Conservation (phyloP, 345 rosid genomes). For the Rhodamnia argentea region DNA sequence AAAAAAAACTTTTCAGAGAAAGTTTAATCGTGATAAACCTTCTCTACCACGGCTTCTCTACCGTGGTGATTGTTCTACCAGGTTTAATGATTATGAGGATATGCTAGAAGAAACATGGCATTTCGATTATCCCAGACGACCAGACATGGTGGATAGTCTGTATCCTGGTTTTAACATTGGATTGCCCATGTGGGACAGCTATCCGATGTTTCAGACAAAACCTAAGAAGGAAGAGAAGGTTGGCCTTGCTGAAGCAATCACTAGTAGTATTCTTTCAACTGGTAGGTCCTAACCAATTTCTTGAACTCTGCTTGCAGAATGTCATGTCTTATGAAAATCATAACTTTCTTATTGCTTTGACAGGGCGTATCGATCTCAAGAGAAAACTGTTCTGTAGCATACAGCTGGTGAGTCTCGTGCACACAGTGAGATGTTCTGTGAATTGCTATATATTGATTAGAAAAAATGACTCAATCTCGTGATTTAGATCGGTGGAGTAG, state of each 20-base stretch:
- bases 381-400: constrained; percentile 83
- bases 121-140: constrained; percentile 64
- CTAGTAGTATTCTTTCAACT: constrained; percentile 74
- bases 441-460: background rate
- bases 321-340: constrained; percentile 1
- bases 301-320: background rate
- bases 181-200: constrained; percentile 80
- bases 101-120: constrained; percentile 90
- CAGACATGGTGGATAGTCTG: constrained; percentile 41
- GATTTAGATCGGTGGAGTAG: constrained; percentile 87
- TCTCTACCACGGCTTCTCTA: background rate
- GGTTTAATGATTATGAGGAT: constrained; percentile 88
- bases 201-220: constrained; percentile 42
- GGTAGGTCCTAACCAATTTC: constrained; percentile 31
- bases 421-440: background rate
- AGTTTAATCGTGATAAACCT: background rate
- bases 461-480: constrained; percentile 12
- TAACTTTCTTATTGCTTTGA: constrained; percentile 2
- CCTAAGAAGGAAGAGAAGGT: constrained; percentile 93
- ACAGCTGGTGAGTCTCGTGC: constrained; percentile 50
- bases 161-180: constrained; percentile 44
- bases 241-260: constrained; percentile 92
- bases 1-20: background rate
- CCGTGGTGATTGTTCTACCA: constrained; percentile 5
- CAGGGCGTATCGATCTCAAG: constrained; percentile 90